Conservation (phyloP, 208 protist species). For the Trypanosomatidae sp. region DNA sequence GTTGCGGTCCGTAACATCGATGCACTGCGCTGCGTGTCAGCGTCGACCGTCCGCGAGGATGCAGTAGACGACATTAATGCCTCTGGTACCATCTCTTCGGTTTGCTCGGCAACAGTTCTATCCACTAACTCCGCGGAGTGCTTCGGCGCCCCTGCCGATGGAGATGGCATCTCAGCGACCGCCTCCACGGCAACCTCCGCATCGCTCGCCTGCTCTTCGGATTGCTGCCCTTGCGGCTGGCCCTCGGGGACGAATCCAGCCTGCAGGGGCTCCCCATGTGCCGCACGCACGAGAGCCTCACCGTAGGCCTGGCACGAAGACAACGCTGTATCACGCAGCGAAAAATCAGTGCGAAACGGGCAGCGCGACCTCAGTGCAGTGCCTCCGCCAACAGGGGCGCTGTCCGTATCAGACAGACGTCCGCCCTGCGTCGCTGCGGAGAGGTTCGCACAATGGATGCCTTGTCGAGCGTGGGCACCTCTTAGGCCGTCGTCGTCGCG, state of each 20-base stretch:
- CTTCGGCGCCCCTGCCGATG: not conserved
- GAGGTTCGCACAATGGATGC: not conserved
- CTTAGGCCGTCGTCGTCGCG: not conserved
- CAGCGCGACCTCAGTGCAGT: not conserved
- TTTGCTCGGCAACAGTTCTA: not conserved
- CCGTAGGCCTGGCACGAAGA: slow-evolving; percentile 21
- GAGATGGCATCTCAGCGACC: not conserved
- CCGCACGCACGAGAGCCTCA: slow-evolving; percentile 23
- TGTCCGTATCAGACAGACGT: not conserved
- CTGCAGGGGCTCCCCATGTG: slow-evolving; percentile 12
- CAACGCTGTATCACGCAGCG: slow-evolving; percentile 23
- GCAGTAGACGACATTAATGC: not conserved
- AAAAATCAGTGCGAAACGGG: slow-evolving; percentile 15
- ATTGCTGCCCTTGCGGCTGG: slow-evolving; percentile 6
- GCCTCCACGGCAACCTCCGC: slow-evolving; percentile 42
- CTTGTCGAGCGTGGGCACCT: not conserved
- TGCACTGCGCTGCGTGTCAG: not conserved
- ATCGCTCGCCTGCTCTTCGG: slow-evolving; percentile 26
- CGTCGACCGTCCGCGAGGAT: no score
- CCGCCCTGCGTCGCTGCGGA: not conserved
- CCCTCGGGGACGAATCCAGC: not conserved
- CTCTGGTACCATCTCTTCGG: not conserved
- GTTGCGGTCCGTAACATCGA: not conserved
- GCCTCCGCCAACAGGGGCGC: no score
- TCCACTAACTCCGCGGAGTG: not conserved